phyloP scores from a whole-genome alignment of 495 filamentous ascomycete species.

The Margaritispora aquatica region DNA sequence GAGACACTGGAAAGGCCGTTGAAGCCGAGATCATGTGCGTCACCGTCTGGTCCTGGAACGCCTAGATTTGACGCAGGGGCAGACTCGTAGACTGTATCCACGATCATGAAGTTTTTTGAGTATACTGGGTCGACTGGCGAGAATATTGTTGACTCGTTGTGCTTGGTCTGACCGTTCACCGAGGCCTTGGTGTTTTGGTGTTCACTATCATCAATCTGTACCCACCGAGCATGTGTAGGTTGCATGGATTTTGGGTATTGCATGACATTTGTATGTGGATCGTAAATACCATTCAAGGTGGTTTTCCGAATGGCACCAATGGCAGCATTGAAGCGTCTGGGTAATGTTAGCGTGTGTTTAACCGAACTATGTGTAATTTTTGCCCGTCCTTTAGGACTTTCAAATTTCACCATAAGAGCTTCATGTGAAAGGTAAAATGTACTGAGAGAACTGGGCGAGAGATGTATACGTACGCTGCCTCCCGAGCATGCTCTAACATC shows the following conservation, averaged over 20 bases:
- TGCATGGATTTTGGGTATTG: constrained; percentile 85
- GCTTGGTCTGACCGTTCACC: constrained; percentile 17
- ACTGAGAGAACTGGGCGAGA: too few relatives aligned
- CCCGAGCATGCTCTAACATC: constrained; percentile 89
- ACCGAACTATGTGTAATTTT: too few relatives aligned
- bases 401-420: too few relatives aligned
- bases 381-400: too few relatives aligned
- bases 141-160: constrained; percentile 41
- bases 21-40: constrained; percentile 51
- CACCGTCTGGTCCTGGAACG: constrained; percentile 59
- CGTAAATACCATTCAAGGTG: constrained; percentile 76
- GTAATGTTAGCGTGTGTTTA: constrained; percentile 18
- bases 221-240: constrained; percentile 79
- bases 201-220: constrained; percentile 43
- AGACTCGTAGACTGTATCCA: constrained; percentile 59
- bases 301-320: constrained; percentile 56
- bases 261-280: constrained; percentile 87
- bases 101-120: constrained; percentile 67
- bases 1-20: constrained; percentile 59
- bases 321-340: constrained; percentile 72
- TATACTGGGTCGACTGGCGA: constrained; percentile 56
- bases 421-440: too few relatives aligned
- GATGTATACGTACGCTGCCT: constrained; percentile 62
- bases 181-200: constrained; percentile 4
- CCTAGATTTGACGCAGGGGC: constrained; percentile 42